These are phyloP conservation scores for Megacollybia marginata DNA, from an alignment of 768 basidiomycete genomes.

Conservation along the genomic window DNA sequence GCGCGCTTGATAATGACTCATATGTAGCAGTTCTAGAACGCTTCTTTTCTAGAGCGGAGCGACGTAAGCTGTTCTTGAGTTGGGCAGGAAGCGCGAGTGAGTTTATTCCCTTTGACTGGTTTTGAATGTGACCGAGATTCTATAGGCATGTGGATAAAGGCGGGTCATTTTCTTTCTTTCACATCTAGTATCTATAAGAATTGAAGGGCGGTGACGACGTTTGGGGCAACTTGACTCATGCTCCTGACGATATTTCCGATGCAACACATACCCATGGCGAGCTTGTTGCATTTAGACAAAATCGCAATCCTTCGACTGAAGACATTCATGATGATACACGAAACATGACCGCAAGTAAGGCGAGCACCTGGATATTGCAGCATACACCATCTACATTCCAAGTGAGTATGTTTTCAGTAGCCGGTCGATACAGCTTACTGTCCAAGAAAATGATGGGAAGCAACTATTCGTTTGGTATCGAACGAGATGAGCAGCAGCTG, in stretches of 20 bases:
- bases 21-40: conserved; percentile 57
- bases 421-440: neutral
- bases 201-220: conserved; percentile 70
- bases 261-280: conserved; percentile 65
- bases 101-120: too few relatives aligned
- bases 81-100: conserved; percentile 88
- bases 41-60: conserved; percentile 87
- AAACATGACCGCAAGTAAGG: conserved; percentile 78
- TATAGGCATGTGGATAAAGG: conserved; percentile 77
- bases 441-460: conserved; percentile 67
- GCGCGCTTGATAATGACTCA: neutral
- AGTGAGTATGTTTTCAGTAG: conserved; percentile 24
- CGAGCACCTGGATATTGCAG: conserved; percentile 71
- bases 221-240: conserved; percentile 72
- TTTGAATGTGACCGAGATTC: too few relatives aligned
- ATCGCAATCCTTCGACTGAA: conserved; percentile 12
- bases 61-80: conserved; percentile 83
- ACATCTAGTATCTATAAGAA: neutral
- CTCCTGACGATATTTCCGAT: conserved; percentile 69
- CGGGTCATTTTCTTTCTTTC: conserved; percentile 15
- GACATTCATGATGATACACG: conserved; percentile 12
- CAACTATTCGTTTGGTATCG: conserved; percentile 89
- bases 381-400: conserved; percentile 82
- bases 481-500: conserved; percentile 60
- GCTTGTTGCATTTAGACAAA: conserved; percentile 70